These are phyloP conservation scores for Zygoascus tannicola DNA, from an alignment of 805 yeast species.

Conservation along the genomic window DNA sequence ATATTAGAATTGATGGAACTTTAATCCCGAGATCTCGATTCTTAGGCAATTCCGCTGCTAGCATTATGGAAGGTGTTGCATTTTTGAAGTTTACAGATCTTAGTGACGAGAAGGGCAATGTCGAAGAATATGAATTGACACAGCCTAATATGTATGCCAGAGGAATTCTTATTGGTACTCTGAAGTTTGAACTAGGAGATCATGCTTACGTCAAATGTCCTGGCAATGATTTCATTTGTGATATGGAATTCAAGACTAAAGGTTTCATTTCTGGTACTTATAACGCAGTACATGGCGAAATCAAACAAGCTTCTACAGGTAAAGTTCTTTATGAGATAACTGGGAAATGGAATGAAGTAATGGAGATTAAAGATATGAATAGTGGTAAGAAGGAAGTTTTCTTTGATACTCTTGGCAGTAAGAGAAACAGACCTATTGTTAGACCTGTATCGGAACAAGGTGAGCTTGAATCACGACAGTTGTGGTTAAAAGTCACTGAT, in stretches of 20 bases:
- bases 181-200: constrained; percentile 88
- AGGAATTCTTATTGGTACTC: constrained; percentile 83
- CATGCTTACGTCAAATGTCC: constrained; percentile 70
- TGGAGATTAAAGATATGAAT: constrained; percentile 52
- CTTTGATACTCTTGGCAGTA: constrained; percentile 51
- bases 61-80: constrained; percentile 90
- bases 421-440: constrained; percentile 53
- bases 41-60: constrained; percentile 93
- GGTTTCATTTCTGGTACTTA: constrained; percentile 91
- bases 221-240: constrained; percentile 50
- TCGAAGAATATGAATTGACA: constrained; percentile 72
- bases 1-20: constrained; percentile 81
- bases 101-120: constrained; percentile 34
- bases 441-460: constrained; percentile 77
- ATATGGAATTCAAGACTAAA: constrained; percentile 88
- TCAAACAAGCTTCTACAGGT: constrained; percentile 43
- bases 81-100: constrained; percentile 58
- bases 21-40: constrained; percentile 81
- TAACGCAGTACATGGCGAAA: constrained; percentile 73
- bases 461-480: constrained; percentile 63
- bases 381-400: constrained; percentile 42
- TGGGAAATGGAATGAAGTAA: constrained; percentile 91
- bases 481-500: constrained; percentile 76
- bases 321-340: constrained; percentile 54
- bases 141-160: constrained; percentile 96